phyloP scores from a whole-genome alignment of 2,329 filamentous ascomycete genomes.

The Canariomyces notabilis region DNA sequence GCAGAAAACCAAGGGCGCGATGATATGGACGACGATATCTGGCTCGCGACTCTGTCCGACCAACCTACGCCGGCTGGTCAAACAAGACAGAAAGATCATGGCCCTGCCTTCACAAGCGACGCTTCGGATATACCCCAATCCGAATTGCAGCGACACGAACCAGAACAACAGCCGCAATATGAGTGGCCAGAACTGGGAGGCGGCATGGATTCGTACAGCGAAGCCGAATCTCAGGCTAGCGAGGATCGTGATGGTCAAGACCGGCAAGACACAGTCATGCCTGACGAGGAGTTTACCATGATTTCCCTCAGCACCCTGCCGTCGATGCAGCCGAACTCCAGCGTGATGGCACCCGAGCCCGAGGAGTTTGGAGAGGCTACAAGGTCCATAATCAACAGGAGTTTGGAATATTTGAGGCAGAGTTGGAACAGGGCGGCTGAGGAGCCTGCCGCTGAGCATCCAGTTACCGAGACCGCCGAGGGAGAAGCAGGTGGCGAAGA shows the following conservation, averaged over 20 bases:
- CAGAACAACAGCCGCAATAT: slow-evolving; percentile 9
- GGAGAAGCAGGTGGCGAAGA: not conserved
- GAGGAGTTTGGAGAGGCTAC: slow-evolving; percentile 50
- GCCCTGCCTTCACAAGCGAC: not conserved
- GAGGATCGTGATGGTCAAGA: slow-evolving; percentile 43
- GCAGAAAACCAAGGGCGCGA: slow-evolving; percentile 1
- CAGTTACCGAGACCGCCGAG: not conserved
- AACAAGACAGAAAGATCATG: slow-evolving; percentile 5
- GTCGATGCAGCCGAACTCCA: slow-evolving; percentile 42
- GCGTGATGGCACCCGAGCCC: slow-evolving; percentile 18
- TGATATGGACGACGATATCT: slow-evolving; percentile 39
- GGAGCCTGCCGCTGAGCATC: slow-evolving; percentile 10
- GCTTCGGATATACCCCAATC: not conserved
- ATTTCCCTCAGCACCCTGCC: slow-evolving; percentile 52
- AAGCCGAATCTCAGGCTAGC: slow-evolving; percentile 22
- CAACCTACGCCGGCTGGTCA: slow-evolving; percentile 18
- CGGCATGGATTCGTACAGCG: slow-evolving; percentile 25
- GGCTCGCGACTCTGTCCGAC: slow-evolving; percentile 40
- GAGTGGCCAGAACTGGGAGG: slow-evolving; percentile 21
- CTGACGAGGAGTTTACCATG: slow-evolving; percentile 53
- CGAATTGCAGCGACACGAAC: slow-evolving; percentile 12
- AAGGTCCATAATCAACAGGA: slow-evolving; percentile 51
- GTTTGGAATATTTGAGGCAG: slow-evolving; percentile 46
- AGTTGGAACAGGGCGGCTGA: slow-evolving; percentile 20
- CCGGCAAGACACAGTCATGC: slow-evolving; percentile 25